Evolutionary conservation across 139 green algal species (phyloP).

Genomic region (Chlorella sorokiniana): DNA sequence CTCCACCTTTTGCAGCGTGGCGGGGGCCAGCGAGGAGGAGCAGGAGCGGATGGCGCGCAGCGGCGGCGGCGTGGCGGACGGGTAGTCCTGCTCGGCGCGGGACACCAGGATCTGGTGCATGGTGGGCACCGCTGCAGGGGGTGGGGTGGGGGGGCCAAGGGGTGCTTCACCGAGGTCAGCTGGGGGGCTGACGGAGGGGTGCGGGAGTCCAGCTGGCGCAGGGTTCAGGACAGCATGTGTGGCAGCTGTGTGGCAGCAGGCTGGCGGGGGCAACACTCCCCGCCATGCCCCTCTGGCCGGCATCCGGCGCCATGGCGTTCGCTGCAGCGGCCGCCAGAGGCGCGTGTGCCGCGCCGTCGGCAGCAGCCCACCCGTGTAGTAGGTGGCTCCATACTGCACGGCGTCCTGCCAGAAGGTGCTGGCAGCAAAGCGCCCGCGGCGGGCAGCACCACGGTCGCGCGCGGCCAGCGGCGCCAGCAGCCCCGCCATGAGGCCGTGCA

Average conservation of each 20-base stretch:
- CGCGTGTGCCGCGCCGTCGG: neutral
- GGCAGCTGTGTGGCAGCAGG: no score
- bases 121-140: conserved; percentile 73
- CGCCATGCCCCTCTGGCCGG: no score
- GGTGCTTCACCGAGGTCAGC: neutral
- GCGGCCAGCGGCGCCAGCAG: conserved; percentile 75
- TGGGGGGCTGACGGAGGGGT: neutral
- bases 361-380: conserved; percentile 69
- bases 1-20: conserved; percentile 79
- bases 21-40: conserved; percentile 67
- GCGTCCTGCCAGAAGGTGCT: conserved; percentile 78
- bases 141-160: neutral
- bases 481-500: conserved; percentile 86
- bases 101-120: conserved; percentile 84
- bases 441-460: conserved; percentile 61
- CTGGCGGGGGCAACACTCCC: no score
- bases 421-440: conserved; percentile 68
- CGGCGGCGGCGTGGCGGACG: conserved; percentile 43
- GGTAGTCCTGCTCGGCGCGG: conserved; percentile 15
- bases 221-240: no score
- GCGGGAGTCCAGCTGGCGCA: no score
- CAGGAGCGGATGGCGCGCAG: conserved; percentile 89
- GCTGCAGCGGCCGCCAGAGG: neutral
- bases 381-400: conserved; percentile 64
- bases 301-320: neutral